These are phyloP conservation scores for Camellia sinensis DNA, from an alignment of 148 eudicot genomes.

Conservation along the genomic window DNA sequence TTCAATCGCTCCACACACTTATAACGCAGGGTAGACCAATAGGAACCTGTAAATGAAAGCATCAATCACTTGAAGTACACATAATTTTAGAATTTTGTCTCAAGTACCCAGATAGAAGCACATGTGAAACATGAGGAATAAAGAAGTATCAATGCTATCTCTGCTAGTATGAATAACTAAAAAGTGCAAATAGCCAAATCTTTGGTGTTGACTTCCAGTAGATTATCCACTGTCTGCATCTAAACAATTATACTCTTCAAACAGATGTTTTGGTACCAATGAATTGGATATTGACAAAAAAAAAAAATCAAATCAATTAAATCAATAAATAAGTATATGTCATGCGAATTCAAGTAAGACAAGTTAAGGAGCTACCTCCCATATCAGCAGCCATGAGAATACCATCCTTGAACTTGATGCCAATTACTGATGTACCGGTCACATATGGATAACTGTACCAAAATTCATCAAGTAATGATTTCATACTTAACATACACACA, in stretches of 20 bases:
- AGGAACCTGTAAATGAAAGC: conserved; percentile 61
- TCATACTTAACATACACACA: neutral
- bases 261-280: neutral
- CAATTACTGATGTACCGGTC: conserved; percentile 92
- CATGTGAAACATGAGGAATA: neutral
- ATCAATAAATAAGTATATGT: neutral
- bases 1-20: conserved; percentile 88
- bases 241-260: no score
- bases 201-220: neutral
- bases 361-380: conserved; percentile 62
- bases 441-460: conserved; percentile 71
- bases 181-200: neutral
- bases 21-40: conserved; percentile 92
- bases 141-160: neutral
- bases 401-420: conserved; percentile 94
- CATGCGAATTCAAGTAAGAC: neutral
- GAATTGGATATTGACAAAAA: neutral
- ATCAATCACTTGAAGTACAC: neutral
- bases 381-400: conserved; percentile 94
- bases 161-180: neutral
- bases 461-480: neutral
- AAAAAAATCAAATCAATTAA: neutral
- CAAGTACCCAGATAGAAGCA: neutral
- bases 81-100: neutral
- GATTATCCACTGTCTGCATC: neutral